A percentile compares a stretch with the other conserved stretches of the same genome.
Conservation (phyloP, 2,329 filamentous ascomycete species). For the Exophiala phaeomuriformis region DNA sequence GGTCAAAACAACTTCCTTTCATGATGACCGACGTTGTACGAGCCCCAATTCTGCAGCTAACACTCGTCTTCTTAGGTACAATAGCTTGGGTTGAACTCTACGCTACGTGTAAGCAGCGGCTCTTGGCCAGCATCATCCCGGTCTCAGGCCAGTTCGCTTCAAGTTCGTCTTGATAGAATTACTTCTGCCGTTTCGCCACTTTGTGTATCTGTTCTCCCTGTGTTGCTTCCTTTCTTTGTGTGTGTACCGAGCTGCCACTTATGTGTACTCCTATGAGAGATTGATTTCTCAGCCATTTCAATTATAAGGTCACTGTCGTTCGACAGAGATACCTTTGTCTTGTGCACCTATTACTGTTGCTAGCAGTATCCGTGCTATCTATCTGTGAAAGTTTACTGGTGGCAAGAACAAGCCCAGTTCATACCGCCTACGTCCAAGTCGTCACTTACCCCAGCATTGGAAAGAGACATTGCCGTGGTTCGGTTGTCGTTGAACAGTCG, state of each 20-base stretch:
- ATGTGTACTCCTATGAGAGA: background rate
- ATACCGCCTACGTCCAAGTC: no score
- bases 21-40: background rate
- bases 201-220: background rate
- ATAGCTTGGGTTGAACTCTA: background rate
- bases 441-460: no score
- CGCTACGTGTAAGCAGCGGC: no score
- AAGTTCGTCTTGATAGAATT: background rate
- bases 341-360: no score
- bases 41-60: background rate
- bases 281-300: background rate
- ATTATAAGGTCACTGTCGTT: background rate
- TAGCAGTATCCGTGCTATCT: no score
- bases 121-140: background rate
- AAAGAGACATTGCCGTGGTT: no score
- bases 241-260: background rate
- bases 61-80: background rate
- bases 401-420: no score
- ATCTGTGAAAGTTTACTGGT: no score
- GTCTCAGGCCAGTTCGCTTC: background rate
- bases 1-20: background rate
- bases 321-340: no score
- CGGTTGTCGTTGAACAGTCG: no score
- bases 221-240: background rate
- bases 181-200: background rate